These are phyloP conservation scores for Spiromastix sp. DNA, from an alignment of 2,329 filamentous ascomycete species.

Conservation along the genomic window DNA sequence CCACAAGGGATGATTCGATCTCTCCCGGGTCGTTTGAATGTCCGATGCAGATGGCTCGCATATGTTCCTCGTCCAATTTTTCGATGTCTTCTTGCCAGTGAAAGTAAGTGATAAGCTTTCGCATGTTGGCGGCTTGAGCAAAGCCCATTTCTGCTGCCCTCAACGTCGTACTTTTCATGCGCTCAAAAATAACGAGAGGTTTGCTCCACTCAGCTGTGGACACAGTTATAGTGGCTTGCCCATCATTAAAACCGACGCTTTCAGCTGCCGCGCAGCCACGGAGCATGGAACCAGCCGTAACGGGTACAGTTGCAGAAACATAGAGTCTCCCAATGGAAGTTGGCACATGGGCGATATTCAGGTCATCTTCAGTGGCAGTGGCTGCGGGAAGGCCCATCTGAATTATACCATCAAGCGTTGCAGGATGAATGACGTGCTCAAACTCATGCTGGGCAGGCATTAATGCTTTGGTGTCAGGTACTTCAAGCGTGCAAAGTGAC, in stretches of 20 bases:
- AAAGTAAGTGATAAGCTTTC: conserved; percentile 15
- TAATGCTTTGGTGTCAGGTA: conserved; percentile 4
- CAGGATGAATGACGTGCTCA: conserved; percentile 26
- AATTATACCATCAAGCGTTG: conserved; percentile 26
- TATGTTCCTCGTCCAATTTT: background rate
- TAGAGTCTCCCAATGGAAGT: conserved; percentile 23
- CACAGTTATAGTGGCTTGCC: background rate
- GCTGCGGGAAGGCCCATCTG: conserved; percentile 20
- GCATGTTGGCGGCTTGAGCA: conserved; percentile 4
- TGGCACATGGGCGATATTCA: conserved; percentile 19
- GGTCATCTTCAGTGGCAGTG: conserved; percentile 12
- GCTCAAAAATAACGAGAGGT: background rate
- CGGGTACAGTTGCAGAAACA: conserved; percentile 20
- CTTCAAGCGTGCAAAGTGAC: background rate
- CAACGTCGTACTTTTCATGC: background rate
- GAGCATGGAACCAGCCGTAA: conserved; percentile 13
- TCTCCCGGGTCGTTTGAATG: background rate
- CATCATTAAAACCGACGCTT: background rate
- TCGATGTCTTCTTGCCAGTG: conserved; percentile 19
- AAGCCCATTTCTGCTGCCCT: background rate
- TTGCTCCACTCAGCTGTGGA: background rate
- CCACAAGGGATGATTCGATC: conserved; percentile 12
- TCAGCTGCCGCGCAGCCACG: conserved; percentile 16
- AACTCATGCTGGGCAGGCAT: conserved; percentile 26
- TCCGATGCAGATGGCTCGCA: background rate